phyloP scores from a whole-genome alignment of 768 basidiomycete genomes.

The Suillus tomentosus region DNA sequence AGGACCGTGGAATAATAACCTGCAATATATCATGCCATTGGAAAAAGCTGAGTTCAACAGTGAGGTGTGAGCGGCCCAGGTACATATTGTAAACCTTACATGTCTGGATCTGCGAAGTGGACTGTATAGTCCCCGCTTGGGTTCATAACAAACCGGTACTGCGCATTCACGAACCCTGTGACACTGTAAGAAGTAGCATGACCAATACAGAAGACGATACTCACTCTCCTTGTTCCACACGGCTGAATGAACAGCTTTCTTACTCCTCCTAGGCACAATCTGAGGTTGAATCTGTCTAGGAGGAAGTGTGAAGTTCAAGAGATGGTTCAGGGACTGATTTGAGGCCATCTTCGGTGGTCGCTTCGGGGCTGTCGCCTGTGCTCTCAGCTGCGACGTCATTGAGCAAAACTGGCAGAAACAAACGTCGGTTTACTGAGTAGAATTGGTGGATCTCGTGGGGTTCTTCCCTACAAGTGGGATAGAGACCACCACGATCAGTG shows the following conservation, averaged over 20 bases:
- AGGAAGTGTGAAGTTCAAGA: constrained; percentile 93
- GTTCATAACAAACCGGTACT: constrained; percentile 95
- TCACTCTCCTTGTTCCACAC: constrained; percentile 92
- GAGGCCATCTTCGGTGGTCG: constrained; percentile 70
- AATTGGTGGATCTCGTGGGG: constrained; percentile 25
- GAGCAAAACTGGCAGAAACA: constrained; percentile 19
- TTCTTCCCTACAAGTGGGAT: constrained; percentile 54
- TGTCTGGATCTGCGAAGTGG: constrained; percentile 97
- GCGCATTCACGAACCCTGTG: constrained; percentile 91
- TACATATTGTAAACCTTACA: constrained; percentile 52
- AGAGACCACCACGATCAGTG: constrained; percentile 30
- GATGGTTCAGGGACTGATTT: constrained; percentile 71
- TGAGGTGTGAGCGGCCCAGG: neutral
- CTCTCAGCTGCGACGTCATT: constrained; percentile 33
- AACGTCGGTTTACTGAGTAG: neutral
- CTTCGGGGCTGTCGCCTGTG: constrained; percentile 45
- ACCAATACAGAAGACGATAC: constrained; percentile 37
- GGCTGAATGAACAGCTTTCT: constrained; percentile 61
- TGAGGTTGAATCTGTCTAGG: constrained; percentile 72
- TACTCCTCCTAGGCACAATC: constrained; percentile 72
- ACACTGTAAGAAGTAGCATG: constrained; percentile 18
- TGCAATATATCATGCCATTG: constrained; percentile 97
- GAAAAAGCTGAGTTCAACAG: constrained; percentile 64
- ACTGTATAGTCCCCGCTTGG: constrained; percentile 91
- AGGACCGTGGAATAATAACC: constrained; percentile 86